These are phyloP conservation scores for Backusella sp. DNA, from an alignment of 192 early-diverging fungal genomes.

Conservation along the genomic window DNA sequence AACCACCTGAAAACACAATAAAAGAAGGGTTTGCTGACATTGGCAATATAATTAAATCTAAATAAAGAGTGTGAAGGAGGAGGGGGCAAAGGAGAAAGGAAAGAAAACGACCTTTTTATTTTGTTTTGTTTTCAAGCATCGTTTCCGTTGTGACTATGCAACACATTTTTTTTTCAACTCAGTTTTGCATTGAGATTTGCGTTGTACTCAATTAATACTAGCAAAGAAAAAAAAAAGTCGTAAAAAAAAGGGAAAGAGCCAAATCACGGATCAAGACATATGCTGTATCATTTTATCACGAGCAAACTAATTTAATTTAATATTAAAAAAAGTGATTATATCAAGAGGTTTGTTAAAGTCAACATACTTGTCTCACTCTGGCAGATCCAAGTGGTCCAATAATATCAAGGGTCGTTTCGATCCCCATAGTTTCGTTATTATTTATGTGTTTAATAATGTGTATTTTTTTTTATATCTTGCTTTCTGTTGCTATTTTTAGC, in stretches of 20 bases:
- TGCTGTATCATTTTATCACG: neutral
- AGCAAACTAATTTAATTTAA: neutral
- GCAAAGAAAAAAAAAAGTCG: too few relatives aligned
- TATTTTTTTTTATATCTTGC: too few relatives aligned
- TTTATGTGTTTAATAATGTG: too few relatives aligned
- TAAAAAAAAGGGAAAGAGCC: neutral
- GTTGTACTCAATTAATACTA: neutral
- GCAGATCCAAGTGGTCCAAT: conserved; percentile 6
- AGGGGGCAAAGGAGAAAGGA: too few relatives aligned
- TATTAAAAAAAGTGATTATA: neutral
- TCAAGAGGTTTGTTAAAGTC: neutral
- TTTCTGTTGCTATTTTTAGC: neutral
- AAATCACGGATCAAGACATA: neutral
- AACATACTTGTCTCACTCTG: neutral
- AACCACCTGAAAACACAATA: conserved; percentile 75
- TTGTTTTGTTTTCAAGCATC: neutral
- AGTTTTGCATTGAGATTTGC: neutral
- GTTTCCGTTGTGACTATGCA: neutral
- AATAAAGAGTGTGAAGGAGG: neutral
- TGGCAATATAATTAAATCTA: neutral
- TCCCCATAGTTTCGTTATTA: neutral
- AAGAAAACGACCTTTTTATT: neutral
- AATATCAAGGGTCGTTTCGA: neutral
- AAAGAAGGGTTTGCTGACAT: conserved; percentile 39
- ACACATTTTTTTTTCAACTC: neutral